phyloP scores from a whole-genome alignment of 768 basidiomycete genomes.

The Erythrobasidium yunnanense region DNA sequence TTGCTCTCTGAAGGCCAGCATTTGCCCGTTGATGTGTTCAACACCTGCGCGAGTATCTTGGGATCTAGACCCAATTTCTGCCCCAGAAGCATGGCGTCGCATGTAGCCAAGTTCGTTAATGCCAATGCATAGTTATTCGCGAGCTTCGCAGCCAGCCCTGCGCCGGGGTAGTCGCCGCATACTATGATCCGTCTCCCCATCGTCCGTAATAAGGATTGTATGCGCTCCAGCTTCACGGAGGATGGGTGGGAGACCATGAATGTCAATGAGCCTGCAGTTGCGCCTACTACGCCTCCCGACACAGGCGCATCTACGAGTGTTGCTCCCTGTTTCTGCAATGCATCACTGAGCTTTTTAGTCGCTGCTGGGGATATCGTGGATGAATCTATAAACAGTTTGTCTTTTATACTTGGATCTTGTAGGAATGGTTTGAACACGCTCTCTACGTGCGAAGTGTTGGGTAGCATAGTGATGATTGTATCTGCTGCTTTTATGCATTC shows the following conservation, averaged over 20 bases:
- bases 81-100: constrained; percentile 78
- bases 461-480: constrained; percentile 9
- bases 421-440: constrained; percentile 21
- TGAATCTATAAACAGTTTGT: constrained; percentile 18
- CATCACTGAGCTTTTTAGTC: constrained; percentile 6
- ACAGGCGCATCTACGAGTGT: constrained; percentile 87
- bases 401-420: neutral
- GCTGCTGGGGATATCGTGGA: constrained; percentile 16
- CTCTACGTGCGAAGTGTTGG: constrained; percentile 20
- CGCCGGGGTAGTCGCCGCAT: constrained; percentile 50
- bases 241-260: constrained; percentile 69
- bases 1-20: constrained; percentile 47
- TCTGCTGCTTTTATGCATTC: neutral
- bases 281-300: constrained; percentile 78
- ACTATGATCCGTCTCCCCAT: constrained; percentile 78
- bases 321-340: constrained; percentile 46
- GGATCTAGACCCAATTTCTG: constrained; percentile 69
- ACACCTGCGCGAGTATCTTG: constrained; percentile 62
- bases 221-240: constrained; percentile 45
- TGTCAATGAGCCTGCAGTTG: constrained; percentile 72
- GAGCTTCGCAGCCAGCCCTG: constrained; percentile 59
- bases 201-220: constrained; percentile 52
- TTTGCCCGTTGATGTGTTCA: constrained; percentile 50
- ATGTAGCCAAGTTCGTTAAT: constrained; percentile 30
- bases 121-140: constrained; percentile 56